These are phyloP conservation scores for Zygotorulaspora sp. DNA, from an alignment of 805 yeast species.

Conservation along the genomic window DNA sequence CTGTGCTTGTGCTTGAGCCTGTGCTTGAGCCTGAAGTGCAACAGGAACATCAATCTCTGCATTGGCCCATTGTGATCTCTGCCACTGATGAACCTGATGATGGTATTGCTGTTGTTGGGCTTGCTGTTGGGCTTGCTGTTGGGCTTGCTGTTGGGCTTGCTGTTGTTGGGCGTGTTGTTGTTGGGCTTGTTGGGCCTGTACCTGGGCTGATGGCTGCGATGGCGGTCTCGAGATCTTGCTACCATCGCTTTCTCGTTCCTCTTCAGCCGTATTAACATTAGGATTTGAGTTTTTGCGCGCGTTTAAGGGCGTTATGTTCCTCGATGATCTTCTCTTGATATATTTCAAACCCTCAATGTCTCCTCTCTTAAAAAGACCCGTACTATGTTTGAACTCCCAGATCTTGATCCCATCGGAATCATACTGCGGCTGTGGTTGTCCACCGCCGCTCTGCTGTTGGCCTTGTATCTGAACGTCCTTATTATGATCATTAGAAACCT, in stretches of 20 bases:
- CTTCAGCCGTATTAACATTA: background rate
- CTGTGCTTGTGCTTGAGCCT: slow-evolving; percentile 1
- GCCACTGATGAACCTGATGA: slow-evolving; percentile 10
- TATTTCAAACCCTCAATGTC: slow-evolving; percentile 66
- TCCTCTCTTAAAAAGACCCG: slow-evolving; percentile 74
- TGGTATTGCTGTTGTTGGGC: slow-evolving; percentile 10
- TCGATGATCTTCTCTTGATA: slow-evolving; percentile 70
- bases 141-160: slow-evolving; percentile 9
- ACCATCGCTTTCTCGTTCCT: slow-evolving; percentile 1
- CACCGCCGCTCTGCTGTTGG: slow-evolving; percentile 6
- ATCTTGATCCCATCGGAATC: slow-evolving; percentile 22
- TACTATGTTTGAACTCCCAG: slow-evolving; percentile 90
- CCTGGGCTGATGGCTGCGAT: slow-evolving; percentile 11
- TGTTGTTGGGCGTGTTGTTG: slow-evolving; percentile 15
- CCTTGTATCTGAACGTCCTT: slow-evolving; percentile 11
- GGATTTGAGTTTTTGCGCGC: slow-evolving; percentile 16
- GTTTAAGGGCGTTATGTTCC: slow-evolving; percentile 24
- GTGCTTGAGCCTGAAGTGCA: slow-evolving; percentile 1
- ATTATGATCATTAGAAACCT: slow-evolving; percentile 39
- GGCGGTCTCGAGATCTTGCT: slow-evolving; percentile 5
- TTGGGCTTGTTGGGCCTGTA: slow-evolving; percentile 30
- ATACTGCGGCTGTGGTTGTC: background rate
- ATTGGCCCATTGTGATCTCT: slow-evolving; percentile 6
- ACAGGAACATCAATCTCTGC: slow-evolving; percentile 5
- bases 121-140: slow-evolving; percentile 12